These are phyloP conservation scores for Fusarium guadeloupense DNA, from an alignment of 2,329 filamentous ascomycete genomes.

Conservation along the genomic window DNA sequence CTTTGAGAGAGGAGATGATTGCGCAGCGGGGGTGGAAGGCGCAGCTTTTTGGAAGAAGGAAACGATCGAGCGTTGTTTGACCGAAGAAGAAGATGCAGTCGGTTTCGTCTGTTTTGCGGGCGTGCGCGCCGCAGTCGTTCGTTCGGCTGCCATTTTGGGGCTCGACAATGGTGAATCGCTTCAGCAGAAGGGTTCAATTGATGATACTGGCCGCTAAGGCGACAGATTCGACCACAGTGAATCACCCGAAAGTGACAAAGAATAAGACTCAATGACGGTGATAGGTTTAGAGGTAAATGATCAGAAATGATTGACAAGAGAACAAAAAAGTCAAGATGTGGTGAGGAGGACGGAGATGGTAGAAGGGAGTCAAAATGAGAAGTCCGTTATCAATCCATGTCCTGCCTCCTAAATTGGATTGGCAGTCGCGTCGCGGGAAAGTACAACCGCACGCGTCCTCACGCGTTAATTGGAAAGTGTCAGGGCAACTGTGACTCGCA, in stretches of 20 bases:
- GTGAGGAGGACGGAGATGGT: neutral
- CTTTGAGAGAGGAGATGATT: conserved; percentile 46
- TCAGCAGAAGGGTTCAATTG: neutral
- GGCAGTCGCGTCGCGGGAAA: conserved; percentile 34
- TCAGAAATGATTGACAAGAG: neutral
- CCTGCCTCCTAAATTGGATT: conserved; percentile 1
- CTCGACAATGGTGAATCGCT: neutral
- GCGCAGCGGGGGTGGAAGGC: conserved; percentile 44
- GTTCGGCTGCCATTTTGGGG: conserved; percentile 46
- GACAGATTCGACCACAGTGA: conserved; percentile 15
- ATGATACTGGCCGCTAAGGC: conserved; percentile 2
- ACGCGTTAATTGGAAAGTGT: conserved; percentile 39
- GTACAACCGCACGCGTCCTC: conserved; percentile 34
- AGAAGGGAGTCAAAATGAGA: conserved; percentile 3
- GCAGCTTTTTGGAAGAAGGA: conserved; percentile 58
- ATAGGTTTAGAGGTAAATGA: neutral
- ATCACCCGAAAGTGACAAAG: conserved; percentile 15
- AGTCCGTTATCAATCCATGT: no score
- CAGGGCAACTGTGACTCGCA: conserved; percentile 19
- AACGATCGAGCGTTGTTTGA: conserved; percentile 55
- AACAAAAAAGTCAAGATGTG: conserved; percentile 13
- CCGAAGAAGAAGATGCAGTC: conserved; percentile 44
- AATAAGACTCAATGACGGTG: neutral
- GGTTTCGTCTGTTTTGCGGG: conserved; percentile 48
- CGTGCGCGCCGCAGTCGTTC: conserved; percentile 45